phyloP scores from a whole-genome alignment of 2,329 filamentous ascomycete genomes.

The Penicillium sp. region DNA sequence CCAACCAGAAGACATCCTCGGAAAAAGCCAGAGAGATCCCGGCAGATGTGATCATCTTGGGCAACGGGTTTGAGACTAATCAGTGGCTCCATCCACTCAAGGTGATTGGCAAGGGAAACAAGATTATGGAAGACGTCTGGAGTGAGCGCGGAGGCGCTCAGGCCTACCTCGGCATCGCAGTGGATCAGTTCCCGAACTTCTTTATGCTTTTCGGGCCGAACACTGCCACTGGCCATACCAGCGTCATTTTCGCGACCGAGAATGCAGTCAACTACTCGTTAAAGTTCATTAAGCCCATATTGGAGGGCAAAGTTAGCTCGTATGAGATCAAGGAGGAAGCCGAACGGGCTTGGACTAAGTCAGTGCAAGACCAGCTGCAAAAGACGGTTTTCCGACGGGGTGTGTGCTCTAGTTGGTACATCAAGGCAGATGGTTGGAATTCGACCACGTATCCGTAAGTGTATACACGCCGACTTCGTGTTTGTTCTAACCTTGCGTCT shows the following conservation, averaged over 20 bases:
- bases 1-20: constrained; percentile 22
- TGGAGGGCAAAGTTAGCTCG: constrained; percentile 43
- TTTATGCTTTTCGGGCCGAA: constrained; percentile 62
- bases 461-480: background rate
- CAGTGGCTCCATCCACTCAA: constrained; percentile 52
- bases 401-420: constrained; percentile 50
- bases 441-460: constrained; percentile 45
- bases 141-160: constrained; percentile 54
- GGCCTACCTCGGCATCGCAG: constrained; percentile 55
- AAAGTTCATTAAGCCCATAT: constrained; percentile 53
- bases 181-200: constrained; percentile 61
- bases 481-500: constrained; percentile 9
- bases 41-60: constrained; percentile 58
- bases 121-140: constrained; percentile 54
- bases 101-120: constrained; percentile 49
- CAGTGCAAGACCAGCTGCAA: constrained; percentile 46
- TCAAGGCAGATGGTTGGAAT: constrained; percentile 47
- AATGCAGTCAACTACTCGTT: constrained; percentile 58
- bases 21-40: constrained; percentile 42
- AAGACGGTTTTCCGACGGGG: constrained; percentile 46
- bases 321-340: constrained; percentile 49
- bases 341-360: constrained; percentile 44
- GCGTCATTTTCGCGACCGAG: constrained; percentile 56
- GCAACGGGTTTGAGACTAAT: constrained; percentile 57
- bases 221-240: constrained; percentile 57